phyloP scores from a whole-genome alignment of 2,329 filamentous ascomycete species.

The Falciphora oryzae region DNA sequence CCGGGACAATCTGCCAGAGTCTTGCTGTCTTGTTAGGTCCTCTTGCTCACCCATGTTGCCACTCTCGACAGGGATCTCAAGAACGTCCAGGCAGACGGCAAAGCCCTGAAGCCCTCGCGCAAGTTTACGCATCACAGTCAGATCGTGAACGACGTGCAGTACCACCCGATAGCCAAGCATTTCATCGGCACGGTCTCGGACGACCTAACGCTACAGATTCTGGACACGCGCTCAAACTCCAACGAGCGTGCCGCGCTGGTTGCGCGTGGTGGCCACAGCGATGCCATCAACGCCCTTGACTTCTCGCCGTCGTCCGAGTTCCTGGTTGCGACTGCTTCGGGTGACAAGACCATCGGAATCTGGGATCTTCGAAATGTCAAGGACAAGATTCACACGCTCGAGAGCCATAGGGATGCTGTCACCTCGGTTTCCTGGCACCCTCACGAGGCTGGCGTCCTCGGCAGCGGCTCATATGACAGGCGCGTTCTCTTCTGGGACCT shows the following conservation, averaged over 20 bases:
- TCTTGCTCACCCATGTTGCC: not conserved
- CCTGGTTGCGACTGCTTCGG: conserved; percentile 85
- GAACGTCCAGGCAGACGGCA: conserved; percentile 64
- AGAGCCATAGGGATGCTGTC: conserved; percentile 83
- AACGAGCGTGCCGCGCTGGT: conserved; percentile 63
- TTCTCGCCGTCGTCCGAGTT: conserved; percentile 93
- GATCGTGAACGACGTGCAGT: conserved; percentile 95
- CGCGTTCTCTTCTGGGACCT: conserved; percentile 97
- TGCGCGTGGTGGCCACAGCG: conserved; percentile 69
- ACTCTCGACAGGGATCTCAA: conserved; percentile 65
- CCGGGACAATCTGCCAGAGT: not conserved
- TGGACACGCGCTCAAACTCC: conserved; percentile 71
- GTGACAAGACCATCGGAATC: conserved; percentile 88
- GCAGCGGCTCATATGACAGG: conserved; percentile 87
- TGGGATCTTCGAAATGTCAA: conserved; percentile 94
- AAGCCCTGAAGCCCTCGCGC: conserved; percentile 62
- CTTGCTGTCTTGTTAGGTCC: not conserved
- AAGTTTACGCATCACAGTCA: conserved; percentile 84
- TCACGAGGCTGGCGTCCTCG: conserved; percentile 78
- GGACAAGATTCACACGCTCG: conserved; percentile 81
- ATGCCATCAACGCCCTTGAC: conserved; percentile 92
- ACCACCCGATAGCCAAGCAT: conserved; percentile 78
- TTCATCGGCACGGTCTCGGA: conserved; percentile 93
- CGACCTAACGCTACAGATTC: conserved; percentile 85
- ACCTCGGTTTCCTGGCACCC: conserved; percentile 95